A percentile compares a stretch with the other conserved stretches of the same genome.
phyloP scores from a whole-genome alignment of 2,329 filamentous ascomycete genomes.

The Penicillium sp. region DNA sequence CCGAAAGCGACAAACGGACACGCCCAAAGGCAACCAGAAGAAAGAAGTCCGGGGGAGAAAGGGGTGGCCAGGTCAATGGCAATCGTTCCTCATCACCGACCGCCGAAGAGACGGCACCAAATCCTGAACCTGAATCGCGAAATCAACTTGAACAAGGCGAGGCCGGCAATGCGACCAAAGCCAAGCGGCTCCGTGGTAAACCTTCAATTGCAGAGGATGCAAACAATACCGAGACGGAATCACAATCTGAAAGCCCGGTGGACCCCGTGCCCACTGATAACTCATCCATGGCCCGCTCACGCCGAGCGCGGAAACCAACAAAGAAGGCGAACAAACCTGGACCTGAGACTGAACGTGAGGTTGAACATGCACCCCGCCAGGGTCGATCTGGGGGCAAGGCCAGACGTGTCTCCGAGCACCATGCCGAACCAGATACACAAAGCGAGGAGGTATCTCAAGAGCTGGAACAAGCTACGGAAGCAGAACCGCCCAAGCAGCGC shows the following conservation, averaged over 20 bases:
- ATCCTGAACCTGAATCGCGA: not conserved
- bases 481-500: slow-evolving; percentile 5
- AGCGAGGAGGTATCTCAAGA: slow-evolving; percentile 4
- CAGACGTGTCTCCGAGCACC: not conserved
- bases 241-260: not conserved
- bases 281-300: slow-evolving; percentile 3
- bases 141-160: not conserved
- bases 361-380: slow-evolving; percentile 13
- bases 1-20: not conserved
- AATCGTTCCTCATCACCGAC: not conserved
- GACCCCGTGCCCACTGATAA: not conserved
- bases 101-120: not conserved
- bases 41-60: not conserved
- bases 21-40: not conserved
- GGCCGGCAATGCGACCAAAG: not conserved
- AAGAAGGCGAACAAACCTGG: slow-evolving; percentile 19
- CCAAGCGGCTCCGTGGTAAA: not conserved
- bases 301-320: slow-evolving; percentile 10
- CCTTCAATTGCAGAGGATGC: not conserved
- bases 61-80: not conserved
- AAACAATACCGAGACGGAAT: not conserved
- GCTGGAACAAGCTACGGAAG: slow-evolving; percentile 9
- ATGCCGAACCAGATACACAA: not conserved
- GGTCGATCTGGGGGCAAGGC: slow-evolving; percentile 1
- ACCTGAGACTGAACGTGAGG: slow-evolving; percentile 12